These are phyloP conservation scores for Hemileccinum rubropunctum DNA, from an alignment of 768 basidiomycete genomes.

Conservation along the genomic window DNA sequence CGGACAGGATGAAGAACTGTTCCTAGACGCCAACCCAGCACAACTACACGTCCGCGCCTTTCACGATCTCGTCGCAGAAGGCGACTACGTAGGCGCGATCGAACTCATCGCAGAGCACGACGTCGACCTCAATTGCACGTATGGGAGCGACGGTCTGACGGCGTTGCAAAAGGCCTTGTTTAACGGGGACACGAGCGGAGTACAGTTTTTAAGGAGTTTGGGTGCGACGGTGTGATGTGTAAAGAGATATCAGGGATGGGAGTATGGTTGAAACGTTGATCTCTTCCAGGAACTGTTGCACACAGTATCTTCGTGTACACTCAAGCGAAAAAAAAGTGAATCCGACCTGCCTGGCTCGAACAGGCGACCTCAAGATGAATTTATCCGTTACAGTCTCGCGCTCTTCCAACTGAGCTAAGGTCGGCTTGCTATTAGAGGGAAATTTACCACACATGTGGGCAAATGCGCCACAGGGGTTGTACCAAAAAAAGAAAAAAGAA, in stretches of 20 bases:
- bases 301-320: no score
- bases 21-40: slow-evolving; percentile 14
- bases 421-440: not conserved
- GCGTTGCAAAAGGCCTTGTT: slow-evolving; percentile 25
- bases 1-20: slow-evolving; percentile 27
- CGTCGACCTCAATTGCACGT: slow-evolving; percentile 21
- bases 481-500: not conserved
- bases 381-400: slow-evolving; percentile 43
- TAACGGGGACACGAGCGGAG: slow-evolving; percentile 17
- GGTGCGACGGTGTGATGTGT: slow-evolving; percentile 14
- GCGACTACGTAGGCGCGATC: slow-evolving; percentile 18
- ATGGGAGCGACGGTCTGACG: slow-evolving; percentile 16
- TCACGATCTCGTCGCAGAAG: slow-evolving; percentile 22
- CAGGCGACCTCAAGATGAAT: slow-evolving; percentile 43
- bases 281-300: no score
- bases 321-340: not conserved
- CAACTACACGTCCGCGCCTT: slow-evolving; percentile 22
- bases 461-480: not conserved
- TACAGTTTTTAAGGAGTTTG: slow-evolving; percentile 17
- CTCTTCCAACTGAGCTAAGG: slow-evolving; percentile 48
- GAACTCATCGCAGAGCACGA: slow-evolving; percentile 18
- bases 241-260: no score
- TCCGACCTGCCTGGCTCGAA: slow-evolving; percentile 43
- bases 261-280: no score
- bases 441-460: not conserved